phyloP scores from a whole-genome alignment of 768 basidiomycete genomes.

The Pisolithus marmoratus region DNA sequence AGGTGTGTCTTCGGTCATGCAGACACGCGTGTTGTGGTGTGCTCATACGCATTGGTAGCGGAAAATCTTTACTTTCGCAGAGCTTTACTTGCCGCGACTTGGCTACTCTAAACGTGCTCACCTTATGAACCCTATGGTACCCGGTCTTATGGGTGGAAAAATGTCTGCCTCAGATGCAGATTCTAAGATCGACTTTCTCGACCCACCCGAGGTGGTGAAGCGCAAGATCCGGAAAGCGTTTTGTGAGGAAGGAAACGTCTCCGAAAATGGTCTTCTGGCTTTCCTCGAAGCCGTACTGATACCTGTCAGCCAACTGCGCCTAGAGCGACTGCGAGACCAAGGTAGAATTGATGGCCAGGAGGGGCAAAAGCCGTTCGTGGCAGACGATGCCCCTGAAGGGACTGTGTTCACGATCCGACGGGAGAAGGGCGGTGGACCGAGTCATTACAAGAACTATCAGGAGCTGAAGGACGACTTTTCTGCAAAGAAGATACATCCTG shows the following conservation, averaged over 20 bases:
- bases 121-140: slow-evolving; percentile 98
- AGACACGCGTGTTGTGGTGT: neutral
- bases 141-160: slow-evolving; percentile 89
- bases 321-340: slow-evolving; percentile 44
- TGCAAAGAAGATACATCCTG: slow-evolving; percentile 76
- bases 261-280: slow-evolving; percentile 83
- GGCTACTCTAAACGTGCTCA: slow-evolving; percentile 95
- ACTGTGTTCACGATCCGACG: slow-evolving; percentile 77
- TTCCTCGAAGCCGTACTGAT: slow-evolving; percentile 87
- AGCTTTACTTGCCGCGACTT: slow-evolving; percentile 87
- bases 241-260: slow-evolving; percentile 87
- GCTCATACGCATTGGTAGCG: slow-evolving; percentile 45
- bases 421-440: slow-evolving; percentile 66
- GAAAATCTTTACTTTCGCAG: slow-evolving; percentile 98
- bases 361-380: slow-evolving; percentile 56
- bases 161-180: slow-evolving; percentile 99
- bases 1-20: slow-evolving; percentile 46
- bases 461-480: slow-evolving; percentile 71
- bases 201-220: slow-evolving; percentile 74
- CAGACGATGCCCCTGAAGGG: slow-evolving; percentile 68
- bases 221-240: slow-evolving; percentile 90
- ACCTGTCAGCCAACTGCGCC: slow-evolving; percentile 72
- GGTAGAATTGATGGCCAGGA: slow-evolving; percentile 42
- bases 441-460: slow-evolving; percentile 66
- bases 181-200: slow-evolving; percentile 97